Base-by-base conservation (phyloP, 768 basidiomycete species). In the Leccinum aurantiacum region DNA sequence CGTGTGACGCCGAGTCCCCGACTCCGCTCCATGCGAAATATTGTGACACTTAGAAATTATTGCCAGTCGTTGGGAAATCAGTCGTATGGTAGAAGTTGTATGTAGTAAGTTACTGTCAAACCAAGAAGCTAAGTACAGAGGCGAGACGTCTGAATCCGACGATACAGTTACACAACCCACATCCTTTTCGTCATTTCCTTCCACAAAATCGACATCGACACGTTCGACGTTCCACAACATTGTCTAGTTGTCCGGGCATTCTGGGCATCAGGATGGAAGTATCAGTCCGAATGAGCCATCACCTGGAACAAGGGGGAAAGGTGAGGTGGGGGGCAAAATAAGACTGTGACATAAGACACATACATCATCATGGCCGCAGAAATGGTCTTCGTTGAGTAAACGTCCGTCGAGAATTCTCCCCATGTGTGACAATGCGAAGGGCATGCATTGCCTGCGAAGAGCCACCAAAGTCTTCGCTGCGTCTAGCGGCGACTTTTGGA, bases 361-460 rank as follows among this genome's bases (percentile, higher is more conserved):
- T 48, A 48, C 47, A 24, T 48, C 22, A 38, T 62, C 56, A 35
- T 3, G 0, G 10, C 2, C 27, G 25, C 33, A 6, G 29, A 64
- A 65, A 57, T 65, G 58, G 0, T 27, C 59, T 54, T 61, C 53
- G 0, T 59, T 61, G 33, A 78, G 60, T 3, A 61, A 22, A 27
- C 65, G 65, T 25, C 66, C 71, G 47, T 71, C 61, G 25, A 82
- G 51, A 37, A 81, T 68, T 52, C 74, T 74, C 4, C 81, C 80
- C 64, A 80, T 64, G 59, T 82, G 78, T 4, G 80, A 80, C 31
- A 53, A 53, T n/a, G 62, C 52, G 60, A 73, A 80, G 10, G 64
- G 60, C 66, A 75, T 66, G 5, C 78, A 79, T 57, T 78, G 81
- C 65, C 79, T 72, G 8, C 79, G 74, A 48, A 75, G 58, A 9